Evolutionary conservation across 1,284 basidiomycete species (phyloP).

Genomic region (Rhodofomes roseus): DNA sequence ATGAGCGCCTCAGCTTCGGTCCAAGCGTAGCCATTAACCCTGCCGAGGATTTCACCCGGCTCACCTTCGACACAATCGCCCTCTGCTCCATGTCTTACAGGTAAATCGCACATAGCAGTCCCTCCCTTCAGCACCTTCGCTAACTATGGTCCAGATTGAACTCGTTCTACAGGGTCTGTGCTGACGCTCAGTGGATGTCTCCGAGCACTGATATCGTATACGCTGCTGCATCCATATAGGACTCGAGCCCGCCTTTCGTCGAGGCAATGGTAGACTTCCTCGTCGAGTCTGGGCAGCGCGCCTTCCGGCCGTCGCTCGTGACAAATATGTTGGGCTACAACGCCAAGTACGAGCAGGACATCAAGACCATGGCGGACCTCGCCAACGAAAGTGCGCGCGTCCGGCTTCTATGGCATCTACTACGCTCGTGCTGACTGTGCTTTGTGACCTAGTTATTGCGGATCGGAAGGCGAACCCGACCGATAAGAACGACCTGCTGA

Average conservation of each 20-base stretch:
- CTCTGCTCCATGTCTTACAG: conserved; percentile 44
- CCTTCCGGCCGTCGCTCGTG: conserved; percentile 32
- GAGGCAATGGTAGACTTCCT: conserved; percentile 41
- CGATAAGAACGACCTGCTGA: conserved; percentile 42
- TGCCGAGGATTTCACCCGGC: conserved; percentile 44
- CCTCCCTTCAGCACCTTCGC: not conserved
- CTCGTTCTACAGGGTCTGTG: conserved; percentile 22
- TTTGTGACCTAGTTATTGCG: conserved; percentile 27
- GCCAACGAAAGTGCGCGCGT: conserved; percentile 33
- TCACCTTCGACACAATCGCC: conserved; percentile 46
- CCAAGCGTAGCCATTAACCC: conserved; percentile 39
- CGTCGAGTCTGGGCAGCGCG: conserved; percentile 32
- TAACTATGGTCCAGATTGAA: conserved; percentile 16
- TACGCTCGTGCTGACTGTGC: not conserved
- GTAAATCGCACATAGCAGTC: conserved; percentile 17
- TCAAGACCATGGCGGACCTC: conserved; percentile 34
- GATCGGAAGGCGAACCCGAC: conserved; percentile 35
- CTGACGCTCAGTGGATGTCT: not conserved
- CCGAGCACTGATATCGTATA: not conserved
- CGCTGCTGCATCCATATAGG: conserved; percentile 16
- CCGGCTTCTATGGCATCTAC: not conserved
- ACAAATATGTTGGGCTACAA: conserved; percentile 33
- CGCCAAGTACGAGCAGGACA: conserved; percentile 38
- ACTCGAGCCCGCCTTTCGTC: conserved; percentile 38
- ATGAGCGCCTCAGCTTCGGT: conserved; percentile 33